Base-by-base conservation (phyloP, 768 basidiomycete genomes). In the Trametes gibbosa region DNA sequence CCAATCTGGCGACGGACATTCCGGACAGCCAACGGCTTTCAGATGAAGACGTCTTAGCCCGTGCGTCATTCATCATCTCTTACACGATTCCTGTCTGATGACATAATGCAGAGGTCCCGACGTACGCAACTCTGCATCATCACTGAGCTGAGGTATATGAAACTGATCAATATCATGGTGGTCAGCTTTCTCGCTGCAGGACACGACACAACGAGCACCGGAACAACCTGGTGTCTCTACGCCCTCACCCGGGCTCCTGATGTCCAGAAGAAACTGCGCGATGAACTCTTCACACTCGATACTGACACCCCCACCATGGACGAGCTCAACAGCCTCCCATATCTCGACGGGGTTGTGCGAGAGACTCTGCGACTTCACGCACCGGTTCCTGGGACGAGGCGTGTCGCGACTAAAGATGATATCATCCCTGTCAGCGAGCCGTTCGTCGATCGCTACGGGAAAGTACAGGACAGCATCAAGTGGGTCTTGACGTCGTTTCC, bases 321-420 rank as follows among this genome's bases (percentile, higher is more conserved):
- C 39, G 79, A 85, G 25, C 77, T 92, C 1, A 80, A 82, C 59
- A 73, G 78, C 3, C 74, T 92, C 3, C 80, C 85, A 0, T 89
- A 87, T 65, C 82, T 92, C 19, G 89, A 90, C 61, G 76, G 75
- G 19, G 79, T 87, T 8, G 75, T 86, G 2, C 78, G 81, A 8
- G 87, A 88, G 70, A 81, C 78, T 0, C 69, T 88, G 56, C 80
- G 87, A 0, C 46, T 85, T 0, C 76, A 87, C 61, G 57, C 84
- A 0, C 84, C 84, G 0, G 79, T 86, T 3, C 71, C 78, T 0
- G 62, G 61, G 16, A 79, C 77, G 0, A 79, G 81, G 73, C 76
- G 87, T 3, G 75, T 79, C 66, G 76, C 53, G 63, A 74, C 51
- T 16, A 45, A 64, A 58, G 77, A 74, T 59, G 84, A 84, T 53